Evolutionary conservation across 192 early-diverging fungal species (phyloP), one percentile per base, ranked within the genome.

Genomic region (Coemansia sp.): DNA sequence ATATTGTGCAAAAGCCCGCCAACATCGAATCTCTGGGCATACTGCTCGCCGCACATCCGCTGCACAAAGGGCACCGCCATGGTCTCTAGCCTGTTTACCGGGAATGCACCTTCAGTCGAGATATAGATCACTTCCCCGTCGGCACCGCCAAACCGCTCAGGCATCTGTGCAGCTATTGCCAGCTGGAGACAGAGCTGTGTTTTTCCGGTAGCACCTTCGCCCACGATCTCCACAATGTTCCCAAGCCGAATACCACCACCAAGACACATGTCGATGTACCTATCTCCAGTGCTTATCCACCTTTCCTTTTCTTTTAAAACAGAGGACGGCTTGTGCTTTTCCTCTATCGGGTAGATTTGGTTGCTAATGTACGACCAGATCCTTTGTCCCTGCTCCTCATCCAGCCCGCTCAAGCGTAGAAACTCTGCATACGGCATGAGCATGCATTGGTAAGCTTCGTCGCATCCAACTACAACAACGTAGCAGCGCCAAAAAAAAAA

Each of bases 141-240:
- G 12, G 91, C 77, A 0, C 88, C 88, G 9, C 92, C 90, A 8
- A 73, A 33, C 1, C 73, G 53, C 24, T 51, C 55, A 10, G 91
- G 89, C 36, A 89, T 73, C 62, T 94, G 91, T 0, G 84, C 89
- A 12, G 87, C 86, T 8, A 93, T 67, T 36, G 89, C 87, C 36
- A 96, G 71, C 71, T 98, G 96, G 55, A 98, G 68, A 26, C 90
- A 90, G 8, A 98, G 69, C 64, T 94, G 92, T 0, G 96, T 93
- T 65, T 98, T 98, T 18, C 96, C 96, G 4, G 88, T 78, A 26
- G 87, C 89, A 61, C 92, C 93, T 68, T 91, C 89, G 5, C 92
- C 92, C 1, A 91, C 89, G 14, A 93, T 67, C 64, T 93, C 92
- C 1, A 87, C 88, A 8, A 93, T 85, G n/a, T 81, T 85, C 6